phyloP scores from a whole-genome alignment of 1,139 yeast species.

The Pichia sp. region DNA sequence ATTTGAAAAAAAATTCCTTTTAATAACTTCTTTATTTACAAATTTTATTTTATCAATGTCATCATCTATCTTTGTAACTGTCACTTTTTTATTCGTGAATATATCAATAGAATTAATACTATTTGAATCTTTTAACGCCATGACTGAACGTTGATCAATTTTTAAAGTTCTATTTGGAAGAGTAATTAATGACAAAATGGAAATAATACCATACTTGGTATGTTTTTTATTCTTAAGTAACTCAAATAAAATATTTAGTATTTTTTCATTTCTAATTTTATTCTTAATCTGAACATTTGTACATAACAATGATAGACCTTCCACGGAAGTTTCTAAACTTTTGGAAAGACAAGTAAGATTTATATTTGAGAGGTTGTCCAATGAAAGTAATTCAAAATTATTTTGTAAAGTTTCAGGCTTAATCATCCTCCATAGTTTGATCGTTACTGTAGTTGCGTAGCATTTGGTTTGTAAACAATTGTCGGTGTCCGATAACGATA shows the following conservation, averaged over 20 bases:
- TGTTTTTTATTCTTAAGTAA: constrained; percentile 8
- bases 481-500: constrained; percentile 11
- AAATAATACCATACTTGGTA: constrained; percentile 35
- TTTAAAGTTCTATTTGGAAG: constrained; percentile 28
- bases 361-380: constrained; percentile 26
- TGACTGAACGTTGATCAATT: constrained; percentile 28
- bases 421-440: constrained; percentile 43
- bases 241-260: constrained; percentile 23
- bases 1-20: constrained; percentile 6
- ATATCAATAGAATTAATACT: constrained; percentile 25
- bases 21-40: constrained; percentile 10
- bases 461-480: constrained; percentile 16
- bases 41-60: constrained; percentile 22
- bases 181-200: constrained; percentile 37
- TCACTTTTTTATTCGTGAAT: constrained; percentile 25
- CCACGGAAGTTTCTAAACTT: constrained; percentile 24
- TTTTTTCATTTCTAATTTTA: constrained; percentile 33
- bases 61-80: constrained; percentile 28
- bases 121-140: constrained; percentile 35
- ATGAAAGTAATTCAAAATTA: constrained; percentile 20
- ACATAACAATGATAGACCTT: constrained; percentile 44
- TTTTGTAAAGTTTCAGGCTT: constrained; percentile 29
- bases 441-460: constrained; percentile 34
- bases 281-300: constrained; percentile 34
- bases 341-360: constrained; percentile 22